phyloP scores from a whole-genome alignment of 768 basidiomycete genomes.

The Calocera cornea region DNA sequence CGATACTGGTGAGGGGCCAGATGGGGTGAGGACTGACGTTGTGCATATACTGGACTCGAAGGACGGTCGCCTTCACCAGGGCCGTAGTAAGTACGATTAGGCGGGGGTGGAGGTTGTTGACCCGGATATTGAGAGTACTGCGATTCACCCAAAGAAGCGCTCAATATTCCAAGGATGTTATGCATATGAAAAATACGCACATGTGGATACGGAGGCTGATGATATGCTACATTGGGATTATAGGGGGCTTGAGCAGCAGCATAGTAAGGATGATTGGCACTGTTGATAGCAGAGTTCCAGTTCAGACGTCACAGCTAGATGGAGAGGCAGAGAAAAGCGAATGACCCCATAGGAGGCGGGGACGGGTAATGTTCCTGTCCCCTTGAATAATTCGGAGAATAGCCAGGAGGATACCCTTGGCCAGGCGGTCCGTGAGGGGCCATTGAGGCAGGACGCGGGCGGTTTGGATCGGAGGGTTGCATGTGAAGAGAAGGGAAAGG shows the following conservation, averaged over 20 bases:
- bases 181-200: not conserved
- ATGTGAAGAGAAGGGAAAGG: slow-evolving; percentile 4
- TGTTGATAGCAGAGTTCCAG: not conserved
- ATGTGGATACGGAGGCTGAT: not conserved
- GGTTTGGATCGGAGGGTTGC: not conserved
- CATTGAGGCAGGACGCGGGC: not conserved
- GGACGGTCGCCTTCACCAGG: not conserved
- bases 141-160: not conserved
- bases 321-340: not conserved
- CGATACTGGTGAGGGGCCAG: not conserved
- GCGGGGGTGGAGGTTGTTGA: not conserved
- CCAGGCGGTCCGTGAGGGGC: not conserved
- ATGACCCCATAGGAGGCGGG: not conserved
- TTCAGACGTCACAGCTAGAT: not conserved
- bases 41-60: not conserved
- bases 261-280: not conserved
- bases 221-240: not conserved
- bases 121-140: not conserved
- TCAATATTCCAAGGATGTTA: not conserved
- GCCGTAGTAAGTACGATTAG: not conserved
- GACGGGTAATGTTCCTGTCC: not conserved
- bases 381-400: not conserved
- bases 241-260: not conserved
- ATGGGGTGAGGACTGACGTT: not conserved
- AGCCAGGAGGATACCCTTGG: not conserved